Evolutionary conservation across 2,329 filamentous ascomycete genomes (phyloP), one percentile per base, ranked within the genome.

Genomic region (Orbilia brochopaga): DNA sequence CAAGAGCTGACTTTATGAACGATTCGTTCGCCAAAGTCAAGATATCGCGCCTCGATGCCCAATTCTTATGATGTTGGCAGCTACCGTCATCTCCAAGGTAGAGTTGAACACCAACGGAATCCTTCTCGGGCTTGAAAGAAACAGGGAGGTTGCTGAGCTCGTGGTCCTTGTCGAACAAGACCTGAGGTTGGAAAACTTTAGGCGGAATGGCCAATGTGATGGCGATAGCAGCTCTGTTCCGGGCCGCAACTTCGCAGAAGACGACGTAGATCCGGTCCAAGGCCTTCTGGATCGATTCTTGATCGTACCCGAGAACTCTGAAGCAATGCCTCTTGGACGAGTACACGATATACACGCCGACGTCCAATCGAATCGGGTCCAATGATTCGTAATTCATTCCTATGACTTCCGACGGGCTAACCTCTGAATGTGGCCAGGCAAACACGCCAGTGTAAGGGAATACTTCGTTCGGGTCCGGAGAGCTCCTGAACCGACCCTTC

Each of bases 221-320:
- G 27, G 59, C 60, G 32, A 55, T 74, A 21, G 69, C 63, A 15
- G 52, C 32, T 13, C 76, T 70, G 44, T 73, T 76, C 23, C 65
- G 75, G 51, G 74, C 73, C 6, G 76, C 75, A 42, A 73, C 53
- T 42, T 76, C 76, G 44, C 76, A 77, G 19, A 74, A 77, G 15
- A 65, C 60, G 17, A 74, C 74, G 58, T 74, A 75, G 8, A 77
- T 69, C 15, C 76, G 69, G 40, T 75, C 70, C 30, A 76, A 35
- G 42, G 74, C 70, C 58, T 66, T 69, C n/a, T 74, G 21, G 21
- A 77, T 74, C 35, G 65, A 59, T 13, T 60, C 62, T 8, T 54
- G 42, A 10, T 65, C 59, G 13, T 75, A 75, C 2, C 75, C 76
- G 19, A 76, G 73, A 24, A 77, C 58, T n/a, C 65, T 48, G 48